Conservation (phyloP, 371 early-diverging fungal genomes). For the Apophysomyces trapeziformis region DNA sequence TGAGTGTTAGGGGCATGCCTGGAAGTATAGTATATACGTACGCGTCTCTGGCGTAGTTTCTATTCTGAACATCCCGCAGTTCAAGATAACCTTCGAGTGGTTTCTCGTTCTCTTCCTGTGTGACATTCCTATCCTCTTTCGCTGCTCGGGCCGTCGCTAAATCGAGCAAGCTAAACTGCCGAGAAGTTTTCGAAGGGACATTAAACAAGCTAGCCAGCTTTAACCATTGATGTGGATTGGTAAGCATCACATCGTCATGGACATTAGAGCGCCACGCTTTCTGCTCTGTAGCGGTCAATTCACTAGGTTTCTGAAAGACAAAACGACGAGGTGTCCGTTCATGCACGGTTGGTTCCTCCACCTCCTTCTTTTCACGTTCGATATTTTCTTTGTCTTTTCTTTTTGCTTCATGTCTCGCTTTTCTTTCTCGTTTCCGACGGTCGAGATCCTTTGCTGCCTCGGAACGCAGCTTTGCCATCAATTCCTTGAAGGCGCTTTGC, state of each 20-base stretch:
- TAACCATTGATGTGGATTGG: slow-evolving; percentile 53
- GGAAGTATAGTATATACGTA: slow-evolving; percentile 26
- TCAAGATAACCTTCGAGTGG: slow-evolving; percentile 43
- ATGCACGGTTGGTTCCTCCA: background rate
- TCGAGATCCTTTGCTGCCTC: slow-evolving; percentile 22
- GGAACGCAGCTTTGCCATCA: slow-evolving; percentile 14
- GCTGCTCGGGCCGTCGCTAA: slow-evolving; percentile 14
- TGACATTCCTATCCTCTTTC: slow-evolving; percentile 17
- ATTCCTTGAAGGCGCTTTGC: background rate
- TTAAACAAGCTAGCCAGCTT: slow-evolving; percentile 45
- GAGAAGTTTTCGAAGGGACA: slow-evolving; percentile 38
- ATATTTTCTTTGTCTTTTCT: slow-evolving; percentile 1
- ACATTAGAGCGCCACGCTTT: slow-evolving; percentile 41
- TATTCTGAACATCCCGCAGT: slow-evolving; percentile 47
- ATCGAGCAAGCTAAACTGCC: slow-evolving; percentile 32
- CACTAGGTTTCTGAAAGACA: slow-evolving; percentile 23
- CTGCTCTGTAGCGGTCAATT: slow-evolving; percentile 26
- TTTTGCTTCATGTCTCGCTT: slow-evolving; percentile 20
- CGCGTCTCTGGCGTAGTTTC: slow-evolving; percentile 52
- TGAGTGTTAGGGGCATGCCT: background rate
- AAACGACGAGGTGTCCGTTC: slow-evolving; percentile 7
- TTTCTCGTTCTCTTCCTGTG: slow-evolving; percentile 14
- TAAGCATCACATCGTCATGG: slow-evolving; percentile 37
- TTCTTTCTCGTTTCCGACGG: slow-evolving; percentile 24
- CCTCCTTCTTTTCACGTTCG: background rate